phyloP scores from a whole-genome alignment of 768 basidiomycete species.

The Russula olivacea region DNA sequence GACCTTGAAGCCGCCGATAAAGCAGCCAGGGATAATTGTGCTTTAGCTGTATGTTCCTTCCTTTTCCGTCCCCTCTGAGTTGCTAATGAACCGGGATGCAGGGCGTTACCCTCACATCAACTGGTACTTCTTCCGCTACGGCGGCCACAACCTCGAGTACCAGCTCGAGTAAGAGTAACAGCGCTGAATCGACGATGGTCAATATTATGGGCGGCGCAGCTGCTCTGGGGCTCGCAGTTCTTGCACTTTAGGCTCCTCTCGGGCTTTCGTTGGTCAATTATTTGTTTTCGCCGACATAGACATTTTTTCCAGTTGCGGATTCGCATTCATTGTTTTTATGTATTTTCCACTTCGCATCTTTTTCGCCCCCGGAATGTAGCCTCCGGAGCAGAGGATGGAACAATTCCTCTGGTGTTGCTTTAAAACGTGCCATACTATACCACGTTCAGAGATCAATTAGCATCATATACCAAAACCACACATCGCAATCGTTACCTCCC shows the following conservation, averaged over 20 bases:
- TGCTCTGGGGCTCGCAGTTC: constrained; percentile 15
- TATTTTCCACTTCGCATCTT: neutral
- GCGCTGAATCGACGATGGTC: constrained; percentile 5
- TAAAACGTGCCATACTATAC: neutral
- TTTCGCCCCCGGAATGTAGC: neutral
- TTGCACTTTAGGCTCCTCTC: constrained; percentile 15
- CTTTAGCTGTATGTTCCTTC: constrained; percentile 38
- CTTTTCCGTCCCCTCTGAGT: neutral
- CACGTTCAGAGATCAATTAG: neutral
- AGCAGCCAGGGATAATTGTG: constrained; percentile 41
- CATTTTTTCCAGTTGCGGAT: neutral
- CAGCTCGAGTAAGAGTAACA: neutral
- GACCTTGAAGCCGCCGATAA: constrained; percentile 43
- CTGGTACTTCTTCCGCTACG: neutral
- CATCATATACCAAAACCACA: constrained; percentile 13
- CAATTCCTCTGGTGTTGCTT: neutral
- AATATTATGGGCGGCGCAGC: constrained; percentile 19
- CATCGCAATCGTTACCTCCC: neutral
- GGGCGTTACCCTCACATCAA: constrained; percentile 23
- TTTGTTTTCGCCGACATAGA: neutral
- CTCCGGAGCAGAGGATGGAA: neutral
- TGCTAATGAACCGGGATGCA: neutral
- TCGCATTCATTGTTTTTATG: neutral
- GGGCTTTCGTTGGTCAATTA: neutral
- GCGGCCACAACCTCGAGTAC: neutral